A percentile compares a stretch with the other conserved stretches of the same genome.
Evolutionary conservation across 2,329 filamentous ascomycete species (phyloP).

Genomic region (Aspergillus costaricaensis): DNA sequence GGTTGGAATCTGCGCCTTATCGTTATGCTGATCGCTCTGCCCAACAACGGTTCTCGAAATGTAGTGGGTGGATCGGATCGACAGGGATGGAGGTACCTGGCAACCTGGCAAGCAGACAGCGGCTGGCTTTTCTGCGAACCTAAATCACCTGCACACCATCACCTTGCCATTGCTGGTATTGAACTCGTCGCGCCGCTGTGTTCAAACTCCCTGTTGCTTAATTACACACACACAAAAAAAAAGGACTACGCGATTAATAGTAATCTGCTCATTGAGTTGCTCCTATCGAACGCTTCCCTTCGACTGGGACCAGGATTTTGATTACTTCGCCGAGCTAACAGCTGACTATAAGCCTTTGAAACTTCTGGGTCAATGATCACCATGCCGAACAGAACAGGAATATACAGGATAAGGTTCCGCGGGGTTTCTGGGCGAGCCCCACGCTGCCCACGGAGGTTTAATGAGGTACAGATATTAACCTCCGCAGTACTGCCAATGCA

Average conservation of each 20-base stretch:
- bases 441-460: background rate
- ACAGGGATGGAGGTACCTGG: conserved; percentile 11
- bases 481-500: background rate
- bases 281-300: background rate
- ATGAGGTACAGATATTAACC: background rate
- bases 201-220: no score
- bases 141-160: background rate
- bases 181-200: no score
- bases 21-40: background rate
- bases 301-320: background rate
- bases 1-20: background rate
- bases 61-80: conserved; percentile 16
- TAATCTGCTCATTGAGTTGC: background rate
- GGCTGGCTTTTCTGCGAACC: background rate
- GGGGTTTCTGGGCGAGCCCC: background rate
- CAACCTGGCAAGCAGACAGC: background rate
- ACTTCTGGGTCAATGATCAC: background rate
- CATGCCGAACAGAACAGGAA: background rate
- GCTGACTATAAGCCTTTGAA: background rate
- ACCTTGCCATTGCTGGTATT: background rate
- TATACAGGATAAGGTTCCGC: background rate
- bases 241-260: background rate
- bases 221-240: no score
- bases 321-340: background rate
- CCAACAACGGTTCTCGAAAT: conserved; percentile 5